Evolutionary conservation across 2,329 filamentous ascomycete species (phyloP), one percentile per base, ranked within the genome.

Genomic region (Lasiodiplodia theobromae): DNA sequence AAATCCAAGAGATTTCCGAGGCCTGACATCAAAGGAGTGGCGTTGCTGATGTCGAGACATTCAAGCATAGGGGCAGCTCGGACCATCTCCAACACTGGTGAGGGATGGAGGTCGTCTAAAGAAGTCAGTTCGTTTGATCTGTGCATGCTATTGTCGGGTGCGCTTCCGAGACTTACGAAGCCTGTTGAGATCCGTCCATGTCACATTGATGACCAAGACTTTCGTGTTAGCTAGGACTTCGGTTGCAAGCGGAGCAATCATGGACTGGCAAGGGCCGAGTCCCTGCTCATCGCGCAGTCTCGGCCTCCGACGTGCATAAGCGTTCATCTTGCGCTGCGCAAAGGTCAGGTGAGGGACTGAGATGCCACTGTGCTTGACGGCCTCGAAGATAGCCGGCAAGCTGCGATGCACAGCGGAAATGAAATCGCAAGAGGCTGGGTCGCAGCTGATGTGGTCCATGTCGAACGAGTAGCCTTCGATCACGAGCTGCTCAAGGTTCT

Each of bases 151-250:
- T 7, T 2, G 2, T 7, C 2, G 2, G 16, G 40, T 7, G 31
- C 4, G 7, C 16, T 5, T 2, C 16, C 0, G 1, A 18, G 40
- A 18, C 40, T 44, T 18, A 44, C 40, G 40, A 14, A n/a, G 18
- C 5, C 0, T 2, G 7, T 2, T 7, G 7, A 5, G 4, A 18
- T 44, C 14, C 14, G 4, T 2, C 16, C 16, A 7, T 1, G 5
- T 14, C 6, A 7, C 4, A 7, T 7, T 18, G 14, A 18, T 2
- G 16, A 44, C 38, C 12, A 44, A 44, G 16, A 2, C 16, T 2
- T 44, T 44, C 18, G 40, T 44, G 18, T 7, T 18, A 44, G 3
- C 14, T 2, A 44, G 16, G 8, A 18, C 40, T 7, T 44, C 40
- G 14, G 16, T 6, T 3, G 40, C 14, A 44, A 44, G 14, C 14